phyloP scores from a whole-genome alignment of 441 rosid genomes.

The Omphalea diandra region DNA sequence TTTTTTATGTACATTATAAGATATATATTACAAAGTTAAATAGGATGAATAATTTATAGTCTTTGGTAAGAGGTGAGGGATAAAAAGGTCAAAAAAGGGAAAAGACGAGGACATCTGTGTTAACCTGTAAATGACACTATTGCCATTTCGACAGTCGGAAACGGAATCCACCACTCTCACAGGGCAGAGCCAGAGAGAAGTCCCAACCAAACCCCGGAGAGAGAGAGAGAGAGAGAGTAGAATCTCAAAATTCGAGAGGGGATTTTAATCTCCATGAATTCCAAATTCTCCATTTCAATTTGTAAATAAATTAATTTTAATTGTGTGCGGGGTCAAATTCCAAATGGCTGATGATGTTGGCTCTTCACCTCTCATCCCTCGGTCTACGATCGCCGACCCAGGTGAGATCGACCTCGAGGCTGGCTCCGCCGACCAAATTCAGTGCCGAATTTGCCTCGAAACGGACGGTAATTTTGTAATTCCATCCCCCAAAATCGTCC shows the following conservation, averaged over 20 bases:
- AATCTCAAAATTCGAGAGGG: too few relatives aligned
- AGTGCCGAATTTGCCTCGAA: conserved; percentile 99
- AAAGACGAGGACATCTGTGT: background rate
- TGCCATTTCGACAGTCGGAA: background rate
- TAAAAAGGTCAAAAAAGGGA: background rate
- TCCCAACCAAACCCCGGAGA: too few relatives aligned
- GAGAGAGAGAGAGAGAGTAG: too few relatives aligned
- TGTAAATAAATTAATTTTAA: too few relatives aligned
- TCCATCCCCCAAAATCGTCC: conserved; percentile 1
- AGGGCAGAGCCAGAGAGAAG: too few relatives aligned
- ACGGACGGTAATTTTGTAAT: conserved; percentile 61
- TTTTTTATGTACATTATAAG: too few relatives aligned
- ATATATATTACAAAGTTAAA: too few relatives aligned
- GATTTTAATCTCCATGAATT: background rate
- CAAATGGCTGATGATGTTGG: conserved; percentile 71
- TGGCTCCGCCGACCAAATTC: conserved; percentile 91
- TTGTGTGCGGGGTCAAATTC: conserved; percentile 17
- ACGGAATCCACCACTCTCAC: background rate
- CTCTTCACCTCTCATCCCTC: conserved; percentile 75
- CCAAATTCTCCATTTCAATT: too few relatives aligned
- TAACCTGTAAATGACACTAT: background rate
- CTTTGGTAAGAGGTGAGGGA: background rate
- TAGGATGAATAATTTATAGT: too few relatives aligned
- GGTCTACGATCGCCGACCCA: conserved; percentile 62
- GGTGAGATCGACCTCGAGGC: conserved; percentile 98